phyloP scores from a whole-genome alignment of 495 filamentous ascomycete genomes.

The Xanthoparmelia taractica region DNA sequence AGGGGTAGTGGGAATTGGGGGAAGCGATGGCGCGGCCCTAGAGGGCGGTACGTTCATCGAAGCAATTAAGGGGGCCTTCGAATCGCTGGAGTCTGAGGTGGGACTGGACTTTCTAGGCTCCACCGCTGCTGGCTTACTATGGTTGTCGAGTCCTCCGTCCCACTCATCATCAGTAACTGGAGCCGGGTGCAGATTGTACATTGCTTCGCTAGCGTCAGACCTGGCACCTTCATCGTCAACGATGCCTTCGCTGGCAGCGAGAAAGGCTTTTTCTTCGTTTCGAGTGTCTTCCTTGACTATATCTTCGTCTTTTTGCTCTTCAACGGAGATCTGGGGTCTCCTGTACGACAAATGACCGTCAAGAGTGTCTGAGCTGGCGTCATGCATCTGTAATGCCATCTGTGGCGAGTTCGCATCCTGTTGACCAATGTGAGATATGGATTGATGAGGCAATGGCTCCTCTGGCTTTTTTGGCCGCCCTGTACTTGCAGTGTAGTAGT shows the following conservation, averaged over 20 bases:
- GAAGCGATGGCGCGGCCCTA: constrained; percentile 17
- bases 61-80: not conserved
- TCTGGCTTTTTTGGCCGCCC: constrained; percentile 50
- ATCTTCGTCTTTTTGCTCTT: not conserved
- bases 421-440: constrained; percentile 8
- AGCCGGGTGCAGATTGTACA: constrained; percentile 11
- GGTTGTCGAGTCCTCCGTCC: not conserved
- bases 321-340: not conserved
- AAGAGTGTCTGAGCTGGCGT: not conserved
- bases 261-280: not conserved
- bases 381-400: not conserved
- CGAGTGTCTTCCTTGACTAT: not conserved
- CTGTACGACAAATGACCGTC: not conserved
- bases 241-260: not conserved
- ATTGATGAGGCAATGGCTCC: constrained; percentile 23
- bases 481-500: constrained; percentile 84
- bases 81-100: not conserved
- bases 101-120: not conserved
- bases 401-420: not conserved
- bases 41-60: not conserved
- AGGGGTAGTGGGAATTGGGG: constrained; percentile 35
- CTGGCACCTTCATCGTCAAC: not conserved
- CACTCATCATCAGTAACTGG: constrained; percentile 6
- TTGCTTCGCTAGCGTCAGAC: constrained; percentile 6
- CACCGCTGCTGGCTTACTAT: not conserved